Evolutionary conservation across 805 yeast species (phyloP).

Genomic region (Hanseniaspora thailandica): DNA sequence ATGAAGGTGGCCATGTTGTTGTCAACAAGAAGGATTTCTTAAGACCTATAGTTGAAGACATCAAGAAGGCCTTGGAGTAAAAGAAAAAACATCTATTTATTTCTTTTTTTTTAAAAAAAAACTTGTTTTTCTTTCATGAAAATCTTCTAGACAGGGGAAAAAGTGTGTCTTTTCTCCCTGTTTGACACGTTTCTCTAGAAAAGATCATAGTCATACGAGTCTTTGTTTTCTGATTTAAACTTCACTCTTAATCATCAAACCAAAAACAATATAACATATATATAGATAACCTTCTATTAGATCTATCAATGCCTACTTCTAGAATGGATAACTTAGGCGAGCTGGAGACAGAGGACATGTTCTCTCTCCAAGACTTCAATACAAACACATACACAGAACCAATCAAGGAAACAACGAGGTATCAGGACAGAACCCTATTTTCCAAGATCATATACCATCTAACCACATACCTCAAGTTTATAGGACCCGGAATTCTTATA

Average conservation of each 20-base stretch:
- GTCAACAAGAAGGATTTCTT: conserved; percentile 65
- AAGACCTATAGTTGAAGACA: conserved; percentile 34
- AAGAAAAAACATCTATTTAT: background rate
- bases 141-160: too few relatives aligned
- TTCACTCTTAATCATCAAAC: too few relatives aligned
- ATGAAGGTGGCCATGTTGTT: conserved; percentile 95
- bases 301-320: background rate
- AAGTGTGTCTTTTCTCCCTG: too few relatives aligned
- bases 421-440: conserved; percentile 3
- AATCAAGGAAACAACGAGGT: background rate
- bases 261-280: background rate
- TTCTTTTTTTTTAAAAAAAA: background rate
- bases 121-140: background rate
- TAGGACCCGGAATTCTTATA: conserved; percentile 96
- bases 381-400: background rate
- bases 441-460: conserved; percentile 4
- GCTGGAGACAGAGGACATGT: background rate
- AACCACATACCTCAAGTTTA: conserved; percentile 45
- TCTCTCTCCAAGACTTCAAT: conserved; percentile 8
- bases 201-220: too few relatives aligned
- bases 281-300: too few relatives aligned
- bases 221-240: too few relatives aligned
- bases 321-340: background rate
- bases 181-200: too few relatives aligned
- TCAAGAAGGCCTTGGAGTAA: conserved; percentile 21